phyloP scores from a whole-genome alignment of 1,284 basidiomycete species.

The Ustilago sp. region DNA sequence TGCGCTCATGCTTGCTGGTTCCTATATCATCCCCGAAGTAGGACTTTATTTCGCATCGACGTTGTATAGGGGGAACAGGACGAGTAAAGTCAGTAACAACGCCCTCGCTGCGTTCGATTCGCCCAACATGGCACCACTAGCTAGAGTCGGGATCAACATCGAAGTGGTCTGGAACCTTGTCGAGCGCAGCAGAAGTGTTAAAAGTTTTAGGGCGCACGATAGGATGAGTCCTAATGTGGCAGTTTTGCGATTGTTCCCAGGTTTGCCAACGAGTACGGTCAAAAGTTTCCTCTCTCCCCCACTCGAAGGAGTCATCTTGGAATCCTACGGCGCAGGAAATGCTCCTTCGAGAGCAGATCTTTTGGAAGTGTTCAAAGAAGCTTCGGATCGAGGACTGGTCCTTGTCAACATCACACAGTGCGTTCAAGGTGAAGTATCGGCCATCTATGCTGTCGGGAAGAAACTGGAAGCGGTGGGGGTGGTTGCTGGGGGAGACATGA shows the following conservation, averaged over 20 bases:
- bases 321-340: constrained; percentile 86
- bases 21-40: constrained; percentile 84
- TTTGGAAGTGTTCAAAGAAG: constrained; percentile 77
- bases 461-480: constrained; percentile 73
- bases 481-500: constrained; percentile 78
- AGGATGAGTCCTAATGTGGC: constrained; percentile 60
- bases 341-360: constrained; percentile 70
- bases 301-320: constrained; percentile 76
- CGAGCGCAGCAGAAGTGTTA: constrained; percentile 79
- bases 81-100: constrained; percentile 82
- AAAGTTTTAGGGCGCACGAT: constrained; percentile 83
- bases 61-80: constrained; percentile 84
- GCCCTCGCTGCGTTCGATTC: constrained; percentile 87
- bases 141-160: constrained; percentile 88
- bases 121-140: constrained; percentile 85
- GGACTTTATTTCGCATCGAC: constrained; percentile 89
- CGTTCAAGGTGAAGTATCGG: constrained; percentile 73
- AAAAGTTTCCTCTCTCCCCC: constrained; percentile 60
- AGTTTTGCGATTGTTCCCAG: constrained; percentile 80
- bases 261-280: constrained; percentile 73
- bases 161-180: constrained; percentile 64
- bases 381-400: constrained; percentile 83
- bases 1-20: constrained; percentile 85
- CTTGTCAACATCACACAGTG: constrained; percentile 93
- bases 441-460: constrained; percentile 81